A percentile compares a stretch with the other conserved stretches of the same genome.
phyloP scores from a whole-genome alignment of 371 early-diverging fungal genomes.

The Furculomyces boomerangus region DNA sequence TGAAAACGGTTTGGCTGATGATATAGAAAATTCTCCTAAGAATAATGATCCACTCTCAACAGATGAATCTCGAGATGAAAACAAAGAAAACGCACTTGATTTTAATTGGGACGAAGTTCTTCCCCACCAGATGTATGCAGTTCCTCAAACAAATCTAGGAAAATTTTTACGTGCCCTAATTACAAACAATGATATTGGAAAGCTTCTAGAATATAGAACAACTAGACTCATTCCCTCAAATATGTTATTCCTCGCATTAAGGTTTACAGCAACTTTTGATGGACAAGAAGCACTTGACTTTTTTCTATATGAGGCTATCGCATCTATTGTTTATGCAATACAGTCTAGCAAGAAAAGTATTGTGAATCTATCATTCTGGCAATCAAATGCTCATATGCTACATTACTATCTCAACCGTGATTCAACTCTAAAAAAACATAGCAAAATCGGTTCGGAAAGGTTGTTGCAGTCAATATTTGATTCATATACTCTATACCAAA shows the following conservation, averaged over 20 bases:
- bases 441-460: conserved; percentile 30
- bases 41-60: background rate
- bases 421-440: conserved; percentile 36
- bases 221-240: conserved; percentile 56
- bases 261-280: conserved; percentile 71
- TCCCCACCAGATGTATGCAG: conserved; percentile 83
- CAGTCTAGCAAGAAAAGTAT: conserved; percentile 13
- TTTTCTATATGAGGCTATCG: conserved; percentile 40
- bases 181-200: conserved; percentile 35
- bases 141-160: conserved; percentile 43
- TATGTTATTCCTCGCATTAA: conserved; percentile 62
- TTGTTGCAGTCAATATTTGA: conserved; percentile 50
- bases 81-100: conserved; percentile 13
- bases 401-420: conserved; percentile 66
- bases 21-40: background rate
- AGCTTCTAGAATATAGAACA: conserved; percentile 10
- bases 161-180: conserved; percentile 52
- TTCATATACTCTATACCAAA: conserved; percentile 35
- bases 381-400: conserved; percentile 54
- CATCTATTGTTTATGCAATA: conserved; percentile 31
- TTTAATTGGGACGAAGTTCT: conserved; percentile 62
- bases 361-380: conserved; percentile 49
- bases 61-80: background rate
- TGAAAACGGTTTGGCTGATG: background rate
- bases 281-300: conserved; percentile 38